Percentiles rank a stretch among this genome's conserved stretches.
Conservation (phyloP, 768 basidiomycete genomes). For the Naganishia antarctica region DNA sequence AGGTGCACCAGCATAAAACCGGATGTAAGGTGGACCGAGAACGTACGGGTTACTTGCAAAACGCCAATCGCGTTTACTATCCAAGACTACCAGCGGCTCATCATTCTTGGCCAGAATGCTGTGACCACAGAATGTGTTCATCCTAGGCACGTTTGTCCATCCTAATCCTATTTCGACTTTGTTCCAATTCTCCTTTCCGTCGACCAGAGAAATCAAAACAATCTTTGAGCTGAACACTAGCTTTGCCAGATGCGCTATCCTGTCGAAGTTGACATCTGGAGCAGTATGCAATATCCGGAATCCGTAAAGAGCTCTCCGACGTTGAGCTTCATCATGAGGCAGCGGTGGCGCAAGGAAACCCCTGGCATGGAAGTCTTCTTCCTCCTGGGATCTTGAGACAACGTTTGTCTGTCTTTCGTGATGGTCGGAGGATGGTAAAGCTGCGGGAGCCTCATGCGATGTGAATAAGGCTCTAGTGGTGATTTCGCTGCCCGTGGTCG, state of each 20-base stretch:
- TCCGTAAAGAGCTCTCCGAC: slow-evolving; percentile 78
- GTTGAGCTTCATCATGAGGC: slow-evolving; percentile 76
- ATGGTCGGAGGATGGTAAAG: background rate
- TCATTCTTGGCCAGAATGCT: slow-evolving; percentile 69
- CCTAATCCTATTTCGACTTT: slow-evolving; percentile 70
- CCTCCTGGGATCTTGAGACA: slow-evolving; percentile 15
- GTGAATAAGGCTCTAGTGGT: slow-evolving; percentile 8
- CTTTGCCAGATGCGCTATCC: slow-evolving; percentile 86
- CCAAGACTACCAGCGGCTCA: slow-evolving; percentile 80
- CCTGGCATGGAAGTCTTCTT: slow-evolving; percentile 37
- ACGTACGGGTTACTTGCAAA: slow-evolving; percentile 78
- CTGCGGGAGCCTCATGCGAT: slow-evolving; percentile 20
- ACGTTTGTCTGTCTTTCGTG: slow-evolving; percentile 16
- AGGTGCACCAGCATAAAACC: slow-evolving; percentile 90
- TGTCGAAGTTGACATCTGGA: slow-evolving; percentile 82
- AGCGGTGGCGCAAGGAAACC: slow-evolving; percentile 66
- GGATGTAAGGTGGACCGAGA: slow-evolving; percentile 60
- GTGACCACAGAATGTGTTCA: slow-evolving; percentile 76
- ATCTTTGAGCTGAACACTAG: slow-evolving; percentile 86
- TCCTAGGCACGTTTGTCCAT: slow-evolving; percentile 54
- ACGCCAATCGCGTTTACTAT: slow-evolving; percentile 77
- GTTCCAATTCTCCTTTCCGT: slow-evolving; percentile 80
- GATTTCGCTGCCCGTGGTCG: slow-evolving; percentile 14
- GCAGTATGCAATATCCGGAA: slow-evolving; percentile 87
- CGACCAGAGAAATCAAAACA: slow-evolving; percentile 75